These are phyloP conservation scores for Hyaloperonospora arabidopsidis DNA, from an alignment of 352 stramenopile species.

Conservation along the genomic window DNA sequence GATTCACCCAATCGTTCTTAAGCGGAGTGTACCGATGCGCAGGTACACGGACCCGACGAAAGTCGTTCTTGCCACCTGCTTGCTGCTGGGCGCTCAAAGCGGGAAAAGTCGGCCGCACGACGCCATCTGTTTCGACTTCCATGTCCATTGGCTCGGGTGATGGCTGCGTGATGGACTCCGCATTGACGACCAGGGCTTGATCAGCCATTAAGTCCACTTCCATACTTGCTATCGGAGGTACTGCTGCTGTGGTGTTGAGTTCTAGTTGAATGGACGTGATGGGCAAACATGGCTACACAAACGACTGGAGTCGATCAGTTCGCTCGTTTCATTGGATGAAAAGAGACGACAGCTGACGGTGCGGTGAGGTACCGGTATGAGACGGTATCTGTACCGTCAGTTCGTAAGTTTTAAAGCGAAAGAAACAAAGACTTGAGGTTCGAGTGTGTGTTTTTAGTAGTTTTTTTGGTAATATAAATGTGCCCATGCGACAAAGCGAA, in stretches of 20 bases:
- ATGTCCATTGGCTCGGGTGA: constrained; percentile 49
- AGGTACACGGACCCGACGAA: constrained; percentile 93
- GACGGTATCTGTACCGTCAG: neutral
- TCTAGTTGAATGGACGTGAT: neutral
- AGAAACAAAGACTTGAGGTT: too few species aligned
- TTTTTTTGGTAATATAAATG: too few species aligned
- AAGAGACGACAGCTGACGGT: neutral
- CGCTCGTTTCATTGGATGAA: constrained; percentile 25
- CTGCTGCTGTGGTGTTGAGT: neutral
- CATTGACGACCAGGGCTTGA: constrained; percentile 62
- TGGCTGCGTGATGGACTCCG: constrained; percentile 32
- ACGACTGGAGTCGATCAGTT: constrained; percentile 39
- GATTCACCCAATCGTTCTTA: constrained; percentile 97
- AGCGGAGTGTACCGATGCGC: constrained; percentile 96
- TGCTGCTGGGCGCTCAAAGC: constrained; percentile 69
- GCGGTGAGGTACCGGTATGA: neutral
- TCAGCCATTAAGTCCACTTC: constrained; percentile 60
- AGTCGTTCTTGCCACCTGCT: constrained; percentile 89
- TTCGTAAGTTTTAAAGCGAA: too few species aligned
- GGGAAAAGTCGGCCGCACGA: constrained; percentile 59
- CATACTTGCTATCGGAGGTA: constrained; percentile 43
- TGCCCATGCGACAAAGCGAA: too few species aligned
- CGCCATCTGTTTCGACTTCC: constrained; percentile 44
- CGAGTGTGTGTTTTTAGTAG: too few species aligned
- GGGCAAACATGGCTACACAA: constrained; percentile 7